These are phyloP conservation scores for Ophiostoma angusticollis DNA, from an alignment of 2,329 filamentous ascomycete species.

Conservation along the genomic window DNA sequence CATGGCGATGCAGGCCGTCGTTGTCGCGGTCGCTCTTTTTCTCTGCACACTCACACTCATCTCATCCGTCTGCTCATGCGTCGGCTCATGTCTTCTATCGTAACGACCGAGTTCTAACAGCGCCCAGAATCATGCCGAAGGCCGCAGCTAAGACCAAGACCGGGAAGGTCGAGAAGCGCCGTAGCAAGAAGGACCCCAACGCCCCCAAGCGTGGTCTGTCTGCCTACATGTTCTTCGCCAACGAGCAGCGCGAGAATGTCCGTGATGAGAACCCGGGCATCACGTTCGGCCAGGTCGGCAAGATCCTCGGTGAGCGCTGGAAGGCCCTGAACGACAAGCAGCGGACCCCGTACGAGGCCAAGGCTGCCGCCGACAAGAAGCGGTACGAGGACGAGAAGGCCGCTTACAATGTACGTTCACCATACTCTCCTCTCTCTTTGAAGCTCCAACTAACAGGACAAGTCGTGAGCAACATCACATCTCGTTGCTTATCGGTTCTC, in stretches of 20 bases:
- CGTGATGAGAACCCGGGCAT: constrained; percentile 97
- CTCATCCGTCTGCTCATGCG: background rate
- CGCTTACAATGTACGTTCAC: constrained; percentile 67
- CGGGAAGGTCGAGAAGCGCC: constrained; percentile 42
- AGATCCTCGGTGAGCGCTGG: constrained; percentile 96
- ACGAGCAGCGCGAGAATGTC: constrained; percentile 96
- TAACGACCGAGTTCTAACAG: background rate
- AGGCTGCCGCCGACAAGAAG: constrained; percentile 97
- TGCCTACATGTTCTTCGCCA: constrained; percentile 99
- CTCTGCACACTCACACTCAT: background rate
- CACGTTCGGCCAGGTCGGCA: constrained; percentile 95
- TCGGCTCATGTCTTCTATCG: too few species aligned
- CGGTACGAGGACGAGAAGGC: constrained; percentile 97
- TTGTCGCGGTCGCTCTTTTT: background rate
- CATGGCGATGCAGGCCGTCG: background rate
- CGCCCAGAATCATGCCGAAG: constrained; percentile 42
- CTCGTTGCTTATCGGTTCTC: constrained; percentile 2
- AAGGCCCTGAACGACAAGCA: constrained; percentile 93
- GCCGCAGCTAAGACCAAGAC: constrained; percentile 40
- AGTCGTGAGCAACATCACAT: constrained; percentile 7
- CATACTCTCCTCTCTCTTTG: background rate
- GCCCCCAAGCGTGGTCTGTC: constrained; percentile 98
- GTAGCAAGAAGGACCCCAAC: constrained; percentile 70
- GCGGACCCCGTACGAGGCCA: constrained; percentile 86
- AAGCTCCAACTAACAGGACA: background rate